Percentiles rank a stretch among this genome's conserved stretches.
Conservation (phyloP, 2,329 filamentous ascomycete genomes). For the Verticillium albo-atrum region DNA sequence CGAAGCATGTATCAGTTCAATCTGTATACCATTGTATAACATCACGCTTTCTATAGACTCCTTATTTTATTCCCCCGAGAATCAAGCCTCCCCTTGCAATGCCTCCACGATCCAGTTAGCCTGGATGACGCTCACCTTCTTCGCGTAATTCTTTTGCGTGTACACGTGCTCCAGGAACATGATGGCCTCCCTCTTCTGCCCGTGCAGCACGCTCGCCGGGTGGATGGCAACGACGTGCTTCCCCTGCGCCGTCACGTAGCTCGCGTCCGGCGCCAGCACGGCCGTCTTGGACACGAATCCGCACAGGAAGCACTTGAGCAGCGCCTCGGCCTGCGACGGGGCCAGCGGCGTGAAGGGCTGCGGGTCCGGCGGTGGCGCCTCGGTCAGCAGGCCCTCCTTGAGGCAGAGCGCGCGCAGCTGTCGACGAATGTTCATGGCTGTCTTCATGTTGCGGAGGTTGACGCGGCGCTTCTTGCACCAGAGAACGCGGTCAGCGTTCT, state of each 20-base stretch:
- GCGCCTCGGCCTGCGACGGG: slow-evolving; percentile 46
- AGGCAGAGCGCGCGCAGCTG: slow-evolving; percentile 55
- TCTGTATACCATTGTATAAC: slow-evolving; percentile 1
- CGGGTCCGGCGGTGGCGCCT: slow-evolving; percentile 44
- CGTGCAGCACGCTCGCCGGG: slow-evolving; percentile 58
- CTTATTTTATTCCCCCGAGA: background rate
- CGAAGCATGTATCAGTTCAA: background rate
- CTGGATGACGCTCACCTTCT: slow-evolving; percentile 60
- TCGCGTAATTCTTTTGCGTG: slow-evolving; percentile 62
- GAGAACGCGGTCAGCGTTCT: slow-evolving; percentile 46
- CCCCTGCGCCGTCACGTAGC: slow-evolving; percentile 55
- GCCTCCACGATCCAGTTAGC: slow-evolving; percentile 55
- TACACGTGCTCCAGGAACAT: slow-evolving; percentile 66
- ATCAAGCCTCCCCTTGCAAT: slow-evolving; percentile 22
- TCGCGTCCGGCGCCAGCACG: slow-evolving; percentile 53
- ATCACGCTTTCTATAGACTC: background rate
- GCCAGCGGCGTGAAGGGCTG: slow-evolving; percentile 51
- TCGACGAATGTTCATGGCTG: slow-evolving; percentile 57
- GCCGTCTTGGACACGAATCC: slow-evolving; percentile 60
- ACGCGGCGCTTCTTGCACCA: slow-evolving; percentile 58
- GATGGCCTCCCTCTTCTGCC: slow-evolving; percentile 60
- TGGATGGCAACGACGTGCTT: slow-evolving; percentile 60
- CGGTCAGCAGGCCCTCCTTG: slow-evolving; percentile 44
- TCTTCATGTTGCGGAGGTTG: slow-evolving; percentile 57
- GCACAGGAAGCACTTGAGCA: slow-evolving; percentile 58